A percentile compares a stretch with the other conserved stretches of the same genome.
phyloP scores from a whole-genome alignment of 345 rosid species.

The Eucalyptus pauciflora region DNA sequence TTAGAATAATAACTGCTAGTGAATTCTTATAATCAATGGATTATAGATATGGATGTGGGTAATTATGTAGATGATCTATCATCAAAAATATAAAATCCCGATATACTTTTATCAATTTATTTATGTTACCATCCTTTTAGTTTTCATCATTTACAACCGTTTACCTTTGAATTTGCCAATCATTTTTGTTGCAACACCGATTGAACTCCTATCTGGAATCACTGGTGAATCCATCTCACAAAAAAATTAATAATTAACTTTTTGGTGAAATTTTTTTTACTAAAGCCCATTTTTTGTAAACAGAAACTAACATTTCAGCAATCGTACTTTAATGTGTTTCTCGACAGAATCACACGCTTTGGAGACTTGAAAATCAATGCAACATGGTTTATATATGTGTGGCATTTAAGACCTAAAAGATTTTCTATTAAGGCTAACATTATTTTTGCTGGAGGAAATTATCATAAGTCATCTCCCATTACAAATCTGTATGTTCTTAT shows the following conservation, averaged over 20 bases:
- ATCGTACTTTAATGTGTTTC: not conserved
- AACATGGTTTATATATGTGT: not conserved
- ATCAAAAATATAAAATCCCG: not conserved
- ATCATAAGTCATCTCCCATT: not conserved
- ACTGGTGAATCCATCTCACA: not conserved
- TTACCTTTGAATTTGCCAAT: not conserved
- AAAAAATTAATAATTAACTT: not conserved
- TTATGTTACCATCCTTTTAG: not conserved
- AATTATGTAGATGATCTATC: not conserved
- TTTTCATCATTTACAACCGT: not conserved
- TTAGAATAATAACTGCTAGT: not conserved
- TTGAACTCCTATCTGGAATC: not conserved
- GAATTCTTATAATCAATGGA: not conserved
- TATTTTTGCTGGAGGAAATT: not conserved
- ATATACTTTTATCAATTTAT: not conserved
- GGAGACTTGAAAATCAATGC: not conserved
- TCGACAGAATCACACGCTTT: not conserved
- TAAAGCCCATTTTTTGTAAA: not conserved
- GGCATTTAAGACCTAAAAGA: not conserved
- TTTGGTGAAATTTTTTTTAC: not conserved
- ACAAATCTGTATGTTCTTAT: not conserved
- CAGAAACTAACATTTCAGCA: not conserved
- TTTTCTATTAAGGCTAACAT: not conserved
- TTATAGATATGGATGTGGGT: not conserved
- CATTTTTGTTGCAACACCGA: not conserved